A percentile compares a stretch with the other conserved stretches of the same genome.
These are phyloP conservation scores for Oryza glaberrima DNA, from an alignment of 176 grass and related monocot species.

Conservation along the genomic window DNA sequence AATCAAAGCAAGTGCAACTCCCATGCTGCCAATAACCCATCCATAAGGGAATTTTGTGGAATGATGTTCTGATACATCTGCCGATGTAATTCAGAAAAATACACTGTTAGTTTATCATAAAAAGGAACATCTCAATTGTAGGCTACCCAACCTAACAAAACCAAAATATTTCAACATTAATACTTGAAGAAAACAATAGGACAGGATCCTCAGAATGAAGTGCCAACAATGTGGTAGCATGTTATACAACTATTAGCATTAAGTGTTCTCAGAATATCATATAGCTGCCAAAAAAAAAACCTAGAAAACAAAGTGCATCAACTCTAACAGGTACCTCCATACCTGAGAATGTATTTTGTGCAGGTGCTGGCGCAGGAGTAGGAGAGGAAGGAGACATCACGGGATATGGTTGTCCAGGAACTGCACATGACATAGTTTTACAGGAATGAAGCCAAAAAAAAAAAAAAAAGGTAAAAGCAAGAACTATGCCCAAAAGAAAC, in stretches of 20 bases:
- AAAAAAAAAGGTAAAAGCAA: neutral
- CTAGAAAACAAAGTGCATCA: neutral
- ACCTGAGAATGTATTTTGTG: slow-evolving; percentile 61
- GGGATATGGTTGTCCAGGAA: slow-evolving; percentile 71
- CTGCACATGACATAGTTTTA: slow-evolving; percentile 55
- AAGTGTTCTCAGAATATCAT: slow-evolving; percentile 9
- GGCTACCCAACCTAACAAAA: slow-evolving; percentile 2
- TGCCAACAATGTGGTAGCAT: neutral
- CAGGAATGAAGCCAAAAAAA: neutral
- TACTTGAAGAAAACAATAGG: neutral
- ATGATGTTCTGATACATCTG: slow-evolving; percentile 64
- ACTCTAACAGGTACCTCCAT: slow-evolving; percentile 15
- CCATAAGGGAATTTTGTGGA: slow-evolving; percentile 80
- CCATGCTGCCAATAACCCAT: slow-evolving; percentile 97
- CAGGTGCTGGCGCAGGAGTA: slow-evolving; percentile 58
- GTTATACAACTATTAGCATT: neutral
- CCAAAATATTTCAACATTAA: neutral
- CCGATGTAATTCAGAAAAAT: slow-evolving; percentile 30
- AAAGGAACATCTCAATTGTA: slow-evolving; percentile 19
- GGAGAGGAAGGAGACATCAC: slow-evolving; percentile 42
- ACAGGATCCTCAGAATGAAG: neutral
- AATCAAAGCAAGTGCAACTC: slow-evolving; percentile 83
- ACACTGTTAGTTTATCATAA: slow-evolving; percentile 32
- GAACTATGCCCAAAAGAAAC: neutral
- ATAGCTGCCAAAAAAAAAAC: neutral